phyloP scores from a whole-genome alignment of 2,329 filamentous ascomycete species.

The Albophoma yamanashiensis region DNA sequence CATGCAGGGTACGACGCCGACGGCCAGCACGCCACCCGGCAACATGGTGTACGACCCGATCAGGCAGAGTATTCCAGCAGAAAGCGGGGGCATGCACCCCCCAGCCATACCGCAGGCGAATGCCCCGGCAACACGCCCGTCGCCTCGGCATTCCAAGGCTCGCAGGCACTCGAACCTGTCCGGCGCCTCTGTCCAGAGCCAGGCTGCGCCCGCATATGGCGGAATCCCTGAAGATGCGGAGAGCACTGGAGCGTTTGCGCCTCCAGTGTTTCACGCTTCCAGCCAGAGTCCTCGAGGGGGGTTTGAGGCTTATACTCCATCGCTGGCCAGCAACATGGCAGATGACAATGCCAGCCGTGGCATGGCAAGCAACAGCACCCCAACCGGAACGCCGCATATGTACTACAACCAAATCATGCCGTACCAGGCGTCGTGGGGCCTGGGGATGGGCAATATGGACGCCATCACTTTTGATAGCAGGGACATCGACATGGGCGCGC shows the following conservation, averaged over 20 bases:
- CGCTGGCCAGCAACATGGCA: slow-evolving; percentile 29
- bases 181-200: slow-evolving; percentile 8
- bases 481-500: slow-evolving; percentile 61
- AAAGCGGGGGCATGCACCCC: slow-evolving; percentile 35
- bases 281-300: slow-evolving; percentile 28
- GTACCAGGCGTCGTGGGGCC: slow-evolving; percentile 19
- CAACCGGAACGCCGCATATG: slow-evolving; percentile 4
- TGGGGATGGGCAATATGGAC: slow-evolving; percentile 25
- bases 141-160: slow-evolving; percentile 19
- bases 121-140: slow-evolving; percentile 35
- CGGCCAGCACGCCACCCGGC: slow-evolving; percentile 39
- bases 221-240: slow-evolving; percentile 17
- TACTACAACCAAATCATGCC: slow-evolving; percentile 18
- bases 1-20: slow-evolving; percentile 7
- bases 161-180: slow-evolving; percentile 14
- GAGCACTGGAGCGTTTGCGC: slow-evolving; percentile 20
- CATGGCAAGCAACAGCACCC: neutral
- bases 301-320: slow-evolving; percentile 32
- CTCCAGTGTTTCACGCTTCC: slow-evolving; percentile 25
- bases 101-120: slow-evolving; percentile 38
- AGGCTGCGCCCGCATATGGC: slow-evolving; percentile 18
- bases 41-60: slow-evolving; percentile 53
- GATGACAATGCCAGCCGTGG: slow-evolving; percentile 12
- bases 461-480: slow-evolving; percentile 65
- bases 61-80: slow-evolving; percentile 39